Base-by-base conservation (phyloP, 176 grass and related monocot genomes). In the Miscanthus lutarioriparius region DNA sequence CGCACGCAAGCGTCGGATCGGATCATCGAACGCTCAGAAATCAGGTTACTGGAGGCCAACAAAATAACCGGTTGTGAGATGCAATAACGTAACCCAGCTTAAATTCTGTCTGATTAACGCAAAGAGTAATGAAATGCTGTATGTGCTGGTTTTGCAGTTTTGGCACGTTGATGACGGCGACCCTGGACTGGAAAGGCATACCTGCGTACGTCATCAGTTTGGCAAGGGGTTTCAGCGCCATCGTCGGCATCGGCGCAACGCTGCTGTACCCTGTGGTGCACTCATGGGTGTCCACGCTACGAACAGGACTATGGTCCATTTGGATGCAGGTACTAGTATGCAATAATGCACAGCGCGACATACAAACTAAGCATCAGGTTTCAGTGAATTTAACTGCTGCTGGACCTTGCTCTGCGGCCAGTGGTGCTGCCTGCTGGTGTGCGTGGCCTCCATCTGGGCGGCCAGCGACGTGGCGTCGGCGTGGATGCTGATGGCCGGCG, bases 401-500 rank as follows among this genome's bases (percentile, higher is more conserved):
- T 59, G 54, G 4, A 10, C 23, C 54, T 59, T 59, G 54, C n/a
- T n/a, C 5, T 43, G 12, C 39, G n/a, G 5, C 5, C 72, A 97
- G 91, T 95, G 96, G 96, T 95, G 63, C 72, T 95, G 87, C 81
- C 89, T 98, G 80, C 63, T 98, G 65, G 76, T 89, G 6, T 95
- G 91, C 38, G 83, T 98, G 9, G 93, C 26, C 43, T 98, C 96
- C 7, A 88, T 98, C 56, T 95, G 89, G 91, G 86, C 80, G 20
- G n/a, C 26, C 32, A 58, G 64, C 62, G 33, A 27, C 67, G 8
- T 83, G 33, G 64, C 39, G 56, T 90, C 92, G 17, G 92, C 96
- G 85, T 98, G 96, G 92, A 86, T 98, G 80, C 82, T 98, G 36
- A 98, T 98, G 92, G 89, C 89, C 20, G 91, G 96, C 70, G 95